phyloP scores from a whole-genome alignment of 139 green algal genomes.

The Edaphochlamys debaryana region DNA sequence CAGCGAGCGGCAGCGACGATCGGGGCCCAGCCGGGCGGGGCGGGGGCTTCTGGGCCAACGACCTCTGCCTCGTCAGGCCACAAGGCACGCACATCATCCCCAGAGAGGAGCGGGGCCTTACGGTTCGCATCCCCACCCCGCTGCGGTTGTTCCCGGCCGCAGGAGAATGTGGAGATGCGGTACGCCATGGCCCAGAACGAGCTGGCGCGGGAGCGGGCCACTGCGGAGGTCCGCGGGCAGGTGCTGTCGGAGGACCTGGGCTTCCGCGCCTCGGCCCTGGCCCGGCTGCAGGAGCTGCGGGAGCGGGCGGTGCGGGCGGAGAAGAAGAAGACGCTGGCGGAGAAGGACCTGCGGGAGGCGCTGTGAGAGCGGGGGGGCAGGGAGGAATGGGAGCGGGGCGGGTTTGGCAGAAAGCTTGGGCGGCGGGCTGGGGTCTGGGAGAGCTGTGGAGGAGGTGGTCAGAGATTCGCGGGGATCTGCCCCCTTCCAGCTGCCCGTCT shows the following conservation, averaged over 20 bases:
- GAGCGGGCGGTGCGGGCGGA: slow-evolving; percentile 30
- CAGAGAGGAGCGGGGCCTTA: too few species aligned
- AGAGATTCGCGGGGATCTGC: too few species aligned
- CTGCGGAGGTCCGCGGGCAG: slow-evolving; percentile 31
- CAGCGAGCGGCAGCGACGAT: too few species aligned
- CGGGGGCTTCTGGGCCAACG: too few species aligned
- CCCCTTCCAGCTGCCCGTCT: too few species aligned
- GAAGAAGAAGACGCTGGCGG: slow-evolving; percentile 43
- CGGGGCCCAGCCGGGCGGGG: too few species aligned
- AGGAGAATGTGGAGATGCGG: slow-evolving; percentile 52
- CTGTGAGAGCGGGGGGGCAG: not conserved
- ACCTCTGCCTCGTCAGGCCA: too few species aligned
- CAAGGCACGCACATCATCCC: too few species aligned
- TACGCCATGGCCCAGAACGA: slow-evolving; percentile 40
- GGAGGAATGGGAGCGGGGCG: too few species aligned
- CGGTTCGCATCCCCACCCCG: too few species aligned
- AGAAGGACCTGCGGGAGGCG: slow-evolving; percentile 38
- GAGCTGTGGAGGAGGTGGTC: too few species aligned
- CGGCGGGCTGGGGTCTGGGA: not conserved
- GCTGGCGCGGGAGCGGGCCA: slow-evolving; percentile 30
- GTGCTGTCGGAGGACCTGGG: slow-evolving; percentile 45
- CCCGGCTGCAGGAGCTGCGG: slow-evolving; percentile 44
- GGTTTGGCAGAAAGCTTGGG: not conserved
- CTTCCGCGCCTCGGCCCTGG: slow-evolving; percentile 35
- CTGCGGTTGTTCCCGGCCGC: not conserved